A percentile compares a stretch with the other conserved stretches of the same genome.
Conservation (phyloP, 768 basidiomycete species). For the Jaapia argillacea region DNA sequence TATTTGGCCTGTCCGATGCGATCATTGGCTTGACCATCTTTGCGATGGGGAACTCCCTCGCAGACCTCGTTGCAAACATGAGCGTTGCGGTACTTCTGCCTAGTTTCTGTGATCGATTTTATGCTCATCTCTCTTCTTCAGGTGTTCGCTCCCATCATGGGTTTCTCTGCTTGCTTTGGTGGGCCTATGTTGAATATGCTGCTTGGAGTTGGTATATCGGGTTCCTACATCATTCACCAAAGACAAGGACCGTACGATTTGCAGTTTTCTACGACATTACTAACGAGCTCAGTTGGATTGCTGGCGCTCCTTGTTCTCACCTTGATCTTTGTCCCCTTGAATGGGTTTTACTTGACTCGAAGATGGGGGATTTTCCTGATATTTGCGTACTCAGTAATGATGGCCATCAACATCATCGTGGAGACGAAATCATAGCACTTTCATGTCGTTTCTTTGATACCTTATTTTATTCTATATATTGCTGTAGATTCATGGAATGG, state of each 20-base stretch:
- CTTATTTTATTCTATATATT: no score
- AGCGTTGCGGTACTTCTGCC: slow-evolving; percentile 67
- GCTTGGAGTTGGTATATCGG: slow-evolving; percentile 86
- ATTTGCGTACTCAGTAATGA: slow-evolving; percentile 59
- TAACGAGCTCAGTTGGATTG: slow-evolving; percentile 80
- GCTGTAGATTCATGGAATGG: no score
- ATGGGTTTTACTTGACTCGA: slow-evolving; percentile 70
- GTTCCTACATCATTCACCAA: slow-evolving; percentile 71
- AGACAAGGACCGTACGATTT: slow-evolving; percentile 57
- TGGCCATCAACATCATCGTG: slow-evolving; percentile 71
- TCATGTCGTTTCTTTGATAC: slow-evolving; percentile 12
- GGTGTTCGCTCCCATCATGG: slow-evolving; percentile 89
- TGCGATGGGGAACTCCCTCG: slow-evolving; percentile 91
- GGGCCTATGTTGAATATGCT: slow-evolving; percentile 90
- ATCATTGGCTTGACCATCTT: slow-evolving; percentile 97
- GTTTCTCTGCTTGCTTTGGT: slow-evolving; percentile 91
- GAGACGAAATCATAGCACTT: slow-evolving; percentile 37
- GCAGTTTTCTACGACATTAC: slow-evolving; percentile 70
- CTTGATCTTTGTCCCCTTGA: slow-evolving; percentile 75
- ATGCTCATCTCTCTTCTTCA: slow-evolving; percentile 13
- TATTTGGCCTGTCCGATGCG: slow-evolving; percentile 93
- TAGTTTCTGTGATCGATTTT: neutral
- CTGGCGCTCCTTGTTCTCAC: slow-evolving; percentile 66
- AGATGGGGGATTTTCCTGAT: slow-evolving; percentile 81
- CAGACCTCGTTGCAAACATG: slow-evolving; percentile 95